Evolutionary conservation across 2,329 filamentous ascomycete species (phyloP).

Genomic region (Paecilomyces niveus): DNA sequence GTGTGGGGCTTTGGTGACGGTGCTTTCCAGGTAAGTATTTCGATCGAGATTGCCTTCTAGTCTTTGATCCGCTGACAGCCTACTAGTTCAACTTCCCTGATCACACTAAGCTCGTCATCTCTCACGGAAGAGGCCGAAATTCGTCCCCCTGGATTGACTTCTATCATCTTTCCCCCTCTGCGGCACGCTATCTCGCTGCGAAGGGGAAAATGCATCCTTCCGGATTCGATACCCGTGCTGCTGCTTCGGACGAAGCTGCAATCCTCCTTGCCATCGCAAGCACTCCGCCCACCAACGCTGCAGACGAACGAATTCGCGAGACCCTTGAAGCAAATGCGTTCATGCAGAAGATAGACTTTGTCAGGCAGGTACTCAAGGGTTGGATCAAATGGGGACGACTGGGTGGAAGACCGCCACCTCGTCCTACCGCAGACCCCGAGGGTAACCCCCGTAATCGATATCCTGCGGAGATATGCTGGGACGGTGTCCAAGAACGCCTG

Average conservation of each 20-base stretch:
- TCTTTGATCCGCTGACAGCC: neutral
- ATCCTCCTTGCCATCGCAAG: slow-evolving; percentile 35
- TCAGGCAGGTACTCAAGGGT: slow-evolving; percentile 32
- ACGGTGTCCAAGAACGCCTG: slow-evolving; percentile 34
- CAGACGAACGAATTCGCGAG: slow-evolving; percentile 32
- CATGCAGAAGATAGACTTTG: slow-evolving; percentile 35
- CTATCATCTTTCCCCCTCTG: slow-evolving; percentile 41
- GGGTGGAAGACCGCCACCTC: slow-evolving; percentile 23
- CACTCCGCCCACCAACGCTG: slow-evolving; percentile 23
- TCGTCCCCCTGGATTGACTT: slow-evolving; percentile 40
- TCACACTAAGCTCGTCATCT: slow-evolving; percentile 45
- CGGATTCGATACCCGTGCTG: slow-evolving; percentile 36
- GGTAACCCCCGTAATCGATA: slow-evolving; percentile 4
- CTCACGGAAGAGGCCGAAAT: slow-evolving; percentile 30
- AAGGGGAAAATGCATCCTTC: slow-evolving; percentile 37
- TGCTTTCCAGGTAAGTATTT: slow-evolving; percentile 33
- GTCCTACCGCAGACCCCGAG: slow-evolving; percentile 8
- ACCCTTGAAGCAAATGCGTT: slow-evolving; percentile 40
- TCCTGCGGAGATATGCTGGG: slow-evolving; percentile 30
- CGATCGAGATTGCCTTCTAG: neutral
- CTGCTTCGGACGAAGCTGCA: slow-evolving; percentile 34
- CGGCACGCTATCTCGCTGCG: slow-evolving; percentile 35
- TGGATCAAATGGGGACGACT: slow-evolving; percentile 33
- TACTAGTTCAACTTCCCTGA: slow-evolving; percentile 45
- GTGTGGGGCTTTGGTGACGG: slow-evolving; percentile 46